Evolutionary conservation across 2,329 filamentous ascomycete genomes (phyloP), one percentile per base, ranked within the genome.

Genomic region (Neofusicoccum sp.): DNA sequence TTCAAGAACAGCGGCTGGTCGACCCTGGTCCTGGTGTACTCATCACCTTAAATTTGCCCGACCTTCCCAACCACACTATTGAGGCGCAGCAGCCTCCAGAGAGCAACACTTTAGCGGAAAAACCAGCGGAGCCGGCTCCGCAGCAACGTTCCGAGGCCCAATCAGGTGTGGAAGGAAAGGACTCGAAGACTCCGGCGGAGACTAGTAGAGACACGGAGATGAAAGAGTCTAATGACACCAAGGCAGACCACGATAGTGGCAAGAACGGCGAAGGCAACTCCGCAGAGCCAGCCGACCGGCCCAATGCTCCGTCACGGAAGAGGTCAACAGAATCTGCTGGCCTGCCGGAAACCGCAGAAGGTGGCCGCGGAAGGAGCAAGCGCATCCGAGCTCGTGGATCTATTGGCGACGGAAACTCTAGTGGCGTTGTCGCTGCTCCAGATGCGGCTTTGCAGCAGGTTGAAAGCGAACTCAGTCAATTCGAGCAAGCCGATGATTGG

Each of bases 371-470:
- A 11, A 84, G 85, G 66, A 87, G 85, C 69, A 85, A 85, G 67
- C 80, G 86, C 36, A 81, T 85, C 16, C 81, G 84, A 57, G 83
- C 84, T 31, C 79, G 86, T 63, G 85, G 86, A 64, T 83, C 82
- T 7, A 76, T 81, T 53, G 77, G 76, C 6, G 82, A 84, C 33
- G 70, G 71, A 30, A 69, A 73, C 14, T 69, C 74, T 9, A 78
- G 79, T 33, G 72, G 75, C 4, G 80, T 82, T 38, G 78, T 80
- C 20, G 72, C 78, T 14, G 72, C 76, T 30, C 80, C 83, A 41
- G 84, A 86, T 62, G 76, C 78, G 47, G 76, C 75, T 16, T 84
- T 80, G 67, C 80, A 57, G 24, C 49, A 83, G 65, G 81, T 81
- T 61, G 80, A 84, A 64, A 78, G 84, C 59, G 81, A 83, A 49